These are phyloP conservation scores for Heritiera fomes DNA, from an alignment of 345 rosid species.

Conservation along the genomic window DNA sequence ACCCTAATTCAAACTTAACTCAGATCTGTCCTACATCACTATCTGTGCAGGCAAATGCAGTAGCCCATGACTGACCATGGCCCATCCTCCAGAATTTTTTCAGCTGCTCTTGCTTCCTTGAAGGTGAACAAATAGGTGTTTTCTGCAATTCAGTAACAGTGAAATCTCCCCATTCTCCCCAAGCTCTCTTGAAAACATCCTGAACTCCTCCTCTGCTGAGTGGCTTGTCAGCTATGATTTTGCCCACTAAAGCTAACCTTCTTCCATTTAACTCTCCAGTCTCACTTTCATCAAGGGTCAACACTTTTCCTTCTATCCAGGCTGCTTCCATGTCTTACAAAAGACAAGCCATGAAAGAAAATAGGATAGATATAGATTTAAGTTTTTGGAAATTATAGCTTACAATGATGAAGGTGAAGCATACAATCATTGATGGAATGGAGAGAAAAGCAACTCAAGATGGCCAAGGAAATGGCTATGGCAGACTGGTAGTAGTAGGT, in stretches of 20 bases:
- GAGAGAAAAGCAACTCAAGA: not conserved
- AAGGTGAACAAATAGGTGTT: slow-evolving; percentile 20
- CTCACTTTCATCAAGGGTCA: slow-evolving; percentile 19
- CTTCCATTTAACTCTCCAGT: slow-evolving; percentile 18
- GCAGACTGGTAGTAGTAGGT: not conserved
- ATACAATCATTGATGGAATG: not conserved
- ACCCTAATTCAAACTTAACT: no score
- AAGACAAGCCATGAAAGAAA: not conserved
- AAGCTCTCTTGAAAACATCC: slow-evolving; percentile 22
- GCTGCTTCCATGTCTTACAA: slow-evolving; percentile 2
- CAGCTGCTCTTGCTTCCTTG: slow-evolving; percentile 24
- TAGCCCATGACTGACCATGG: slow-evolving; percentile 25
- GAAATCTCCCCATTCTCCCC: slow-evolving; percentile 24
- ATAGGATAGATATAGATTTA: not conserved
- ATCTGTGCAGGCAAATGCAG: slow-evolving; percentile 16
- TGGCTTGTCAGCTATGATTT: slow-evolving; percentile 21
- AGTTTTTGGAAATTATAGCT: not conserved
- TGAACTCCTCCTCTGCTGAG: slow-evolving; percentile 18
- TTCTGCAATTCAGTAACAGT: slow-evolving; percentile 16
- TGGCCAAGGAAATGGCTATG: not conserved
- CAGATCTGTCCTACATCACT: no score
- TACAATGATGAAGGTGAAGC: not conserved
- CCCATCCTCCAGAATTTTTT: slow-evolving; percentile 16
- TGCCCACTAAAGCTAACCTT: slow-evolving; percentile 21
- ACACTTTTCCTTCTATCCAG: slow-evolving; percentile 24